Conservation (phyloP, 2,329 filamentous ascomycete genomes). For the Sclerotinia trifoliorum region DNA sequence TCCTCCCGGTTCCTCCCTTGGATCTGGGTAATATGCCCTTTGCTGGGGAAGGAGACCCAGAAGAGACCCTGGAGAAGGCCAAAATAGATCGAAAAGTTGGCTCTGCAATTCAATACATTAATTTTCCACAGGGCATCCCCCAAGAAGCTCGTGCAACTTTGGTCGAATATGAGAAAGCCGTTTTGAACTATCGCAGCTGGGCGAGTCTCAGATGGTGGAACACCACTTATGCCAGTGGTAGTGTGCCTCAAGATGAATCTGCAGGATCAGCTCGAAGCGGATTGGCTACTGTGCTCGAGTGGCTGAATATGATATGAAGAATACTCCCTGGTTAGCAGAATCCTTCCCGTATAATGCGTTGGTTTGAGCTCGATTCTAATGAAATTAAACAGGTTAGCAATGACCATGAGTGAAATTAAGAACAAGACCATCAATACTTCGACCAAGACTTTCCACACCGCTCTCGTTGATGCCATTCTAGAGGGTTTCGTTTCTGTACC, state of each 20-base stretch:
- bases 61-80: not conserved
- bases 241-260: not conserved
- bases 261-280: not conserved
- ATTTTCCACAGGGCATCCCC: not conserved
- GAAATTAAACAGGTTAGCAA: not conserved
- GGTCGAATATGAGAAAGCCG: not conserved
- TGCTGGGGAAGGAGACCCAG: not conserved
- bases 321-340: not conserved
- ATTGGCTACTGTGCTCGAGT: not conserved
- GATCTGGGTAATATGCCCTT: not conserved
- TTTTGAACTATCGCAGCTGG: not conserved
- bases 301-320: not conserved
- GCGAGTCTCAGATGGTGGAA: slow-evolving; percentile 2
- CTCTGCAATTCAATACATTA: not conserved
- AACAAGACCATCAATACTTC: not conserved
- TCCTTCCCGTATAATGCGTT: not conserved
- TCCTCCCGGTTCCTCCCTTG: not conserved
- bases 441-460: not conserved
- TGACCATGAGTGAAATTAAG: not conserved
- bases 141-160: not conserved
- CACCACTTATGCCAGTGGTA: not conserved
- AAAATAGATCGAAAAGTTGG: not conserved
- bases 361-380: not conserved
- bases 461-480: not conserved
- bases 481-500: not conserved